Base-by-base conservation (phyloP, 345 rosid genomes). In the Rubroshorea leprosula region DNA sequence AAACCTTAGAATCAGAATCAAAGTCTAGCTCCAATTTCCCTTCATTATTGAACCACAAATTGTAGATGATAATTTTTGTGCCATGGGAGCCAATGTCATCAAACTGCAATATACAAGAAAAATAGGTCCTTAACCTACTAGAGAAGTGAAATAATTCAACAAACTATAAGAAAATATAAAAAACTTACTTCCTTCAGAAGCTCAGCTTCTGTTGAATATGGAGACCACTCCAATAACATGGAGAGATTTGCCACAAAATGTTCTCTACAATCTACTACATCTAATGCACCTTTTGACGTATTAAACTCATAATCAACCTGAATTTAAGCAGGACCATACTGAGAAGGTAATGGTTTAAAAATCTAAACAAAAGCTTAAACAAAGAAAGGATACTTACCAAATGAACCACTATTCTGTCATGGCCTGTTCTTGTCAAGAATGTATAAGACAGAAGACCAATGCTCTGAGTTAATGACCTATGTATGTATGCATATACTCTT, bases 361-460 rank as follows among this genome's bases (percentile, higher is more conserved):
- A 39, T 51, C 27, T 43, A 45, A 24, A 17, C 22, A 27, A 17
- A 35, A 51, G n/a, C 43, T 61, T 21, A 49, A 43, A n/a, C 13
- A 54, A 35, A 49, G 39, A 15, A 58, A 55, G 20, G 53, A 64
- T 63, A 75, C 85, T 79, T 65, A 92, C 96, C 92, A 92, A 84
- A 55, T 96, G 98, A 55, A 92, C 98, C 39, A 92, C 82, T 57
- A 92, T 89, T 74, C 94, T 83, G 71, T 92, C 87, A 65, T 80
- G 76, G 54, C 93, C 90, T 16, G 85, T 80, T 52, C 29, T 79
- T 25, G 80, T 72, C 76, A 92, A 73, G 77, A 83, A 92, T 54
- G 98, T 84, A 67, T 89, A 92, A 54, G 98, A 92, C 18, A 92
- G 84, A 41, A 89, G 93, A 62, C 97, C 97, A 24, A 86, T 76